Evolutionary conservation across 768 basidiomycete genomes (phyloP).

Genomic region (Podaxis sp.): DNA sequence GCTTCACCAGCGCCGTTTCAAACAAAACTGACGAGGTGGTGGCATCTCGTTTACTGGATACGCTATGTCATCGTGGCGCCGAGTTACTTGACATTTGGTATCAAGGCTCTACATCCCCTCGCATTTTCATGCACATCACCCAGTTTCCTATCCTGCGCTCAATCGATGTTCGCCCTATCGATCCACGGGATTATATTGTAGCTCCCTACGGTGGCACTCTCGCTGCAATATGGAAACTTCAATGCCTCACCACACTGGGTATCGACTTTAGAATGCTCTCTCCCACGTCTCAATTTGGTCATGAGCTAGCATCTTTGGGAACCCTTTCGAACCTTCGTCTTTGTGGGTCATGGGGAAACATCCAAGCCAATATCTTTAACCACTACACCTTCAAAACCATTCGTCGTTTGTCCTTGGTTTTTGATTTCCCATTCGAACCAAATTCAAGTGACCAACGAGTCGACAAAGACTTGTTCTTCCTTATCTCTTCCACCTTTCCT

Average conservation of each 20-base stretch:
- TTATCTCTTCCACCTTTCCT: background rate
- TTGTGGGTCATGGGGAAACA: background rate
- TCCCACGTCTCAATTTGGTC: background rate
- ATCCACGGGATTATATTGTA: background rate
- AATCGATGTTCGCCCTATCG: background rate
- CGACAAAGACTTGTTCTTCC: background rate
- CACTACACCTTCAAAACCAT: background rate
- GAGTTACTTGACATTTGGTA: background rate
- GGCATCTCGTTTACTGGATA: background rate
- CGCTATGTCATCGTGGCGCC: background rate
- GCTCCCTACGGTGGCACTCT: background rate
- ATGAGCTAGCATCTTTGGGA: background rate
- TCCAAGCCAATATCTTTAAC: background rate
- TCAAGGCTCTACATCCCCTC: background rate
- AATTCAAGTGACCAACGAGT: background rate
- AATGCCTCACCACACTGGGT: background rate
- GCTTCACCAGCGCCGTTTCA: background rate
- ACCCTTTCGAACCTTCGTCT: background rate
- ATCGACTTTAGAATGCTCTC: background rate
- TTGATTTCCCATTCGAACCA: background rate
- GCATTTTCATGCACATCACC: background rate
- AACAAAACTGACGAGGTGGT: background rate
- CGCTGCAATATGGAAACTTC: background rate
- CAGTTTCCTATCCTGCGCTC: background rate
- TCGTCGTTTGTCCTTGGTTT: background rate